A percentile compares a stretch with the other conserved stretches of the same genome.
Evolutionary conservation across 805 yeast genomes (phyloP).

Genomic region (Hanseniaspora clermontiae): DNA sequence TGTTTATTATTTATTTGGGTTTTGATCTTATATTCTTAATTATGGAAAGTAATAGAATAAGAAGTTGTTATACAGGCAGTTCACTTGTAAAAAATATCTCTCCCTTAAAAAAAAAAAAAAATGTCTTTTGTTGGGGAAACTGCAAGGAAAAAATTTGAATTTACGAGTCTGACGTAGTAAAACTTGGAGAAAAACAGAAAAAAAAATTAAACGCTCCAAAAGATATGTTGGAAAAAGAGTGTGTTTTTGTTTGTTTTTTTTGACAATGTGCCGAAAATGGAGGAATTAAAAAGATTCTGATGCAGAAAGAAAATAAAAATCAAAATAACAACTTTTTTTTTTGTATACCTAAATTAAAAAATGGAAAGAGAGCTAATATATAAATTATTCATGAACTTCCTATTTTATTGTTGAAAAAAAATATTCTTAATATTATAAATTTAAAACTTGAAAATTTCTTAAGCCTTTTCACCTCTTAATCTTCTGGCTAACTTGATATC

Average conservation of each 20-base stretch:
- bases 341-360: conserved; percentile 13
- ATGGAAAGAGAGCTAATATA: conserved; percentile 7
- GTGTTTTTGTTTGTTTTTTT: not conserved
- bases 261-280: no score
- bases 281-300: no score
- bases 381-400: conserved; percentile 4
- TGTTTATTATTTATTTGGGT: not conserved
- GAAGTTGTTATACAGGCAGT: not conserved
- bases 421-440: not conserved
- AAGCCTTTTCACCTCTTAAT: conserved; percentile 92
- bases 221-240: no score
- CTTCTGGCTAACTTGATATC: conserved; percentile 97
- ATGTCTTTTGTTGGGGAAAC: not conserved
- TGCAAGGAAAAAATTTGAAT: not conserved
- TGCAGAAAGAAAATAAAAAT: no score
- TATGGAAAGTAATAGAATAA: no score
- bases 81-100: not conserved
- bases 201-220: no score
- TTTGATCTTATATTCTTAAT: not conserved
- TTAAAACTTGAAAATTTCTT: conserved; percentile 21
- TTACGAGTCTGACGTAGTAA: not conserved
- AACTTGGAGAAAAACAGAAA: not conserved
- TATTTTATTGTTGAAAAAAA: conserved; percentile 7
- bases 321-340: not conserved
- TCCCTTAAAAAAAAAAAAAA: not conserved